phyloP scores from a whole-genome alignment of 2,329 filamentous ascomycete species.

The Aphanocladium album region DNA sequence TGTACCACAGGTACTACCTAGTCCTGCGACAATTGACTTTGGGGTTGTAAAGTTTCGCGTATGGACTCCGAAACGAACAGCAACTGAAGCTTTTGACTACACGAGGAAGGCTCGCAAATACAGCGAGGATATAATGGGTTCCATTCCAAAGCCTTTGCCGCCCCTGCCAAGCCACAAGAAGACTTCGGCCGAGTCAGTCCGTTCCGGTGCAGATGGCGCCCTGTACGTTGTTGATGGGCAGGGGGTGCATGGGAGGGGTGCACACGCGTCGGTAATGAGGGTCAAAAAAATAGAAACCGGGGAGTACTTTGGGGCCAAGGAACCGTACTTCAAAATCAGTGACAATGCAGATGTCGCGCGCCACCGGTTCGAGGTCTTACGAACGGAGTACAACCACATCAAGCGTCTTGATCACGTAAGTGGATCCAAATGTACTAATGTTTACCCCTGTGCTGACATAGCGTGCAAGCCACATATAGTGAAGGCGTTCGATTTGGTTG shows the following conservation, averaged over 20 bases:
- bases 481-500: constrained; percentile 9
- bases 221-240: background rate
- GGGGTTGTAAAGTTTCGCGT: background rate
- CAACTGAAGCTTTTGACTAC: background rate
- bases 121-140: background rate
- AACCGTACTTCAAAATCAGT: constrained; percentile 10
- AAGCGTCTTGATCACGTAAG: constrained; percentile 14
- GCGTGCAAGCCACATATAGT: constrained; percentile 11
- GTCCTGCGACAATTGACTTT: background rate
- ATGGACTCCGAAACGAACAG: background rate
- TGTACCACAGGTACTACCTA: background rate
- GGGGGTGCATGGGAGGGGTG: background rate
- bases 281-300: constrained; percentile 3
- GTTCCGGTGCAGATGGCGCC: background rate
- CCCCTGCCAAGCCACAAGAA: background rate
- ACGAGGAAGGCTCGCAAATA: background rate
- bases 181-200: background rate
- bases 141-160: background rate
- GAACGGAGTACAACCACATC: constrained; percentile 9
- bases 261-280: constrained; percentile 12
- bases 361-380: constrained; percentile 8
- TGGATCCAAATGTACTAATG: background rate
- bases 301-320: constrained; percentile 10
- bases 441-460: background rate
- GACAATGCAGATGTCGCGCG: constrained; percentile 9